Evolutionary conservation across 2,329 filamentous ascomycete species (phyloP), one percentile per base, ranked within the genome.

Genomic region (Colletotrichum sp.): DNA sequence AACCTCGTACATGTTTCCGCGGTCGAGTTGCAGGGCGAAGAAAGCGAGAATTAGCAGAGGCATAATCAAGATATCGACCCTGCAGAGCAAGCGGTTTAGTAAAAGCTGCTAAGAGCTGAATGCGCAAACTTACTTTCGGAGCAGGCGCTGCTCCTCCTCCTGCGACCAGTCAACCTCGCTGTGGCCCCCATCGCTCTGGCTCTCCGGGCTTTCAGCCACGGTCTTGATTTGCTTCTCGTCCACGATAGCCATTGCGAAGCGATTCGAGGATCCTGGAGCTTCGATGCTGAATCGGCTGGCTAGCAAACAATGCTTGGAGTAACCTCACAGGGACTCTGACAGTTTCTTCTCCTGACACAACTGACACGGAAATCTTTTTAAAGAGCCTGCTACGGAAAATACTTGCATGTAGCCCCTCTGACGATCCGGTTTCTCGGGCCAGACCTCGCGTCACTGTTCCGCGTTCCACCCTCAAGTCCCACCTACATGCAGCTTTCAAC

Each of bases 41-140:
- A 89, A 85, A 2, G 85, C 87, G 0, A 89, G 80, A 21, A 87
- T 84, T 6, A 90, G 81, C 1, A 89, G 81, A 1, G 87, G 88
- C 57, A 90, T 85, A 2, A 90, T 84, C 10, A 85, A 84, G 12
- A 82, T 77, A 68, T 90, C 88, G 15, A 88, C 82, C 79, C 87
- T 90, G 68, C 21, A 39, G 30, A 30, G 12, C 3, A 5, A 4
- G 7, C 32, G 24, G 28, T 4, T 66, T 26, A 57, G 64, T 24
- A n/a, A 18, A 15, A 44, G 26, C n/a, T 18, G 16, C 21, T 39
- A 24, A 5, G 30, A n/a, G 4, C 10, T 52, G 44, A 5, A 24
- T 52, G 44, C n/a, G n/a, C 6, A 55, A 36, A 68, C 80, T 77
- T 52, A 83, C 81, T 82, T 82, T 49, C 80, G 79, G 32, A 83